These are phyloP conservation scores for Diaporthe velutina DNA, from an alignment of 2,329 filamentous ascomycete species.

Conservation along the genomic window DNA sequence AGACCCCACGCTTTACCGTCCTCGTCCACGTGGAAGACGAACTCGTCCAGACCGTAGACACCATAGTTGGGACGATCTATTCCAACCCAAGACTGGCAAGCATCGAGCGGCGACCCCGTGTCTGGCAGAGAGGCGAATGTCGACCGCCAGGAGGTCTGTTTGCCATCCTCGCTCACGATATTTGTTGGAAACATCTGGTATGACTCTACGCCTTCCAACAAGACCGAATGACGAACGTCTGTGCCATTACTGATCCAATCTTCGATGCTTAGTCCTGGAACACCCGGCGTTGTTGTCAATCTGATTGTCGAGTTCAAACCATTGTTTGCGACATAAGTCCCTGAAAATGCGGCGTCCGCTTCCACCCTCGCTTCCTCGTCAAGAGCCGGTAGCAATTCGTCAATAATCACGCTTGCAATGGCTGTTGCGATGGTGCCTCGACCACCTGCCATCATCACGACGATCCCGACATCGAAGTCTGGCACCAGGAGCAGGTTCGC, in stretches of 20 bases:
- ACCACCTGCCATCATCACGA: neutral
- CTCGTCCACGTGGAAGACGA: neutral
- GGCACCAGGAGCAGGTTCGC: neutral
- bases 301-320: neutral
- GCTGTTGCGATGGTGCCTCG: neutral
- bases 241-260: neutral
- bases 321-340: neutral
- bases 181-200: neutral
- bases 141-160: neutral
- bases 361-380: neutral
- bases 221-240: neutral
- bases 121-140: neutral
- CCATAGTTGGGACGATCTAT: neutral
- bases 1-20: neutral
- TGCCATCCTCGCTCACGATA: neutral
- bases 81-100: neutral
- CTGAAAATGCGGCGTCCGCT: neutral
- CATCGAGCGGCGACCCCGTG: neutral
- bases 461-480: neutral
- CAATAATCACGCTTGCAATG: neutral
- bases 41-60: neutral
- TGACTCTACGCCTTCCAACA: neutral
- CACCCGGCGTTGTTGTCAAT: neutral
- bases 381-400: neutral
- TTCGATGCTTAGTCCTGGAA: neutral